Evolutionary conservation across 441 rosid genomes (phyloP), one percentile per base, ranked within the genome.

Genomic region (Jatropha podagrica): DNA sequence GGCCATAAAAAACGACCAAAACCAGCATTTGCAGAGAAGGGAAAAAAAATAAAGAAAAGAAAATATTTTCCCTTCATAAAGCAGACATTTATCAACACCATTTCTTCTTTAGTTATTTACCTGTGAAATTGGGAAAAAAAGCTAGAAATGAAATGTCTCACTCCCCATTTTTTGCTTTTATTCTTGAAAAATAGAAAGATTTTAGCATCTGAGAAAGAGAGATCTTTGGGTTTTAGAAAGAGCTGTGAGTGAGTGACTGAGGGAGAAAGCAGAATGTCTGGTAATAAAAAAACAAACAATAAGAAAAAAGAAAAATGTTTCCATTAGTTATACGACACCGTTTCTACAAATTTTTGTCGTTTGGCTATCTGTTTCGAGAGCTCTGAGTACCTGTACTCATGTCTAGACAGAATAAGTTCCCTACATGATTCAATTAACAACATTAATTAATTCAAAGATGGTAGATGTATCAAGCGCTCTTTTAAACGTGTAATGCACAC

Each of bases 231-330:
- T 10, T 49, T 62, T 44, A 37, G 49, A 32, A 38, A 20, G 61
- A 63, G 27, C 59, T 51, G 55, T 17, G 59, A 64, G 59, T n/a
- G 18, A 74, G 71, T 54, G 46, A 65, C 44, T 18, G 40, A 41
- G 46, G 3, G 17, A 67, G 72, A 75, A 55, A 37, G 27, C 7
- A 44, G 69, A 76, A 69, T 69, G 74, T 69, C 46, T 44, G 46
- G 52, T 69, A 7, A 18, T 59, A 44, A 68, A 0, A 75, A 55
- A 56, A 2, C 2, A 32, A 32, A 32, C 32, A 32, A 32, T 32
- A 60, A 59, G 13, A 11, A 6, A 65, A 71, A 23, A 65, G 63
- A 42, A 62, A 20, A n/a, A 17, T 13, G 66, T 32, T 65, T 3
- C 0, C 18, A 15, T 54, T 2, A 52, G 5, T 5, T 0, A 55